A percentile compares a stretch with the other conserved stretches of the same genome.
Conservation (phyloP, 805 yeast genomes). For the Candida methanosorbosa region DNA sequence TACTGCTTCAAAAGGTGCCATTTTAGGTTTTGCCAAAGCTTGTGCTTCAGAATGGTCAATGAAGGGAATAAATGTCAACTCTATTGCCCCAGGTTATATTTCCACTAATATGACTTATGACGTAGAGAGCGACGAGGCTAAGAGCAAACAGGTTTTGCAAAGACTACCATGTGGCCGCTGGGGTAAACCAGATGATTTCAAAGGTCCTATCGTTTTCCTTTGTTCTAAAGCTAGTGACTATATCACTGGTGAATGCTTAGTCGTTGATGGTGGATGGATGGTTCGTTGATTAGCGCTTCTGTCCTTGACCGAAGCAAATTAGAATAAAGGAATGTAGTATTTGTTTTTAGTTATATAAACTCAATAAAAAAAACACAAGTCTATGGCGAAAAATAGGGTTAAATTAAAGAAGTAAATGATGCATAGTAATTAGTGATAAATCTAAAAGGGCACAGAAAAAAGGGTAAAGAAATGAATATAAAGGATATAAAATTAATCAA, state of each 20-base stretch:
- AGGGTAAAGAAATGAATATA: too few species aligned
- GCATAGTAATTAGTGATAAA: too few species aligned
- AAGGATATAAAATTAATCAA: too few species aligned
- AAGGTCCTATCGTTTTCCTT: conserved; percentile 33
- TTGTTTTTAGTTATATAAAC: too few species aligned
- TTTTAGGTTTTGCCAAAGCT: conserved; percentile 27
- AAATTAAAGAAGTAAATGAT: too few species aligned
- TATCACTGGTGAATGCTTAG: conserved; percentile 41
- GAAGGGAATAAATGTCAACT: conserved; percentile 36
- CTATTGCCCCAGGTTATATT: conserved; percentile 43
- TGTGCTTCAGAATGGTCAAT: conserved; percentile 36
- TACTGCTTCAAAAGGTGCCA: conserved; percentile 33
- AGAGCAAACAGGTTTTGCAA: conserved; percentile 19
- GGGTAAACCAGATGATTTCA: conserved; percentile 41
- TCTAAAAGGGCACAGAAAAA: too few species aligned
- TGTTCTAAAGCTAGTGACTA: conserved; percentile 42
- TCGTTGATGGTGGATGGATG: conserved; percentile 51
- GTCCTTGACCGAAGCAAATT: too few species aligned
- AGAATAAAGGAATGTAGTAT: not conserved
- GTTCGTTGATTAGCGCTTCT: too few species aligned
- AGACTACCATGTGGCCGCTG: conserved; percentile 39
- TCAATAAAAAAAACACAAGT: too few species aligned
- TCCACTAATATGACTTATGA: conserved; percentile 35
- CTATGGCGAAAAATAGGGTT: too few species aligned
- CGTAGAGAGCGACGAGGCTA: conserved; percentile 18